Evolutionary conservation across 768 basidiomycete genomes (phyloP).

Genomic region (Suillus tomentosus): DNA sequence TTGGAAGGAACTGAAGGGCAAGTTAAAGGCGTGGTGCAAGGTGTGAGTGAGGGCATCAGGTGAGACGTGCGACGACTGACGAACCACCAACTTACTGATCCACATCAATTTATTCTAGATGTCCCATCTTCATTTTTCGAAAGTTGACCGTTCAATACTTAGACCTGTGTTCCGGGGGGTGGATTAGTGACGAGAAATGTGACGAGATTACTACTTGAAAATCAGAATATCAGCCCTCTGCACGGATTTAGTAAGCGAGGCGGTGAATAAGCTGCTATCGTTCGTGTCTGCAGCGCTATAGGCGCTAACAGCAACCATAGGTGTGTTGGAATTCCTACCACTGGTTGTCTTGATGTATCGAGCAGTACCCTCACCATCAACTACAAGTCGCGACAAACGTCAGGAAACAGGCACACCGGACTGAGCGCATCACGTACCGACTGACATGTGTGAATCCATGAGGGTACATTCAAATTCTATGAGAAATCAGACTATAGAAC

Average conservation of each 20-base stretch:
- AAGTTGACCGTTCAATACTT: too few species aligned
- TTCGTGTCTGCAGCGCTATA: constrained; percentile 72
- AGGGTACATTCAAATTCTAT: constrained; percentile 94
- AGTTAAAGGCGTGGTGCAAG: too few species aligned
- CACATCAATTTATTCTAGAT: too few species aligned
- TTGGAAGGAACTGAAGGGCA: too few species aligned
- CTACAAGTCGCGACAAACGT: constrained; percentile 41
- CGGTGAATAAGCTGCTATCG: constrained; percentile 74
- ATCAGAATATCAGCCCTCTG: constrained; percentile 66
- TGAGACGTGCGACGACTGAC: too few species aligned
- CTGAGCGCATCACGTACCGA: constrained; percentile 54
- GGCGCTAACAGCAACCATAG: constrained; percentile 90
- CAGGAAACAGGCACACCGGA: constrained; percentile 8
- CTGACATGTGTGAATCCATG: constrained; percentile 95
- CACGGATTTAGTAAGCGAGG: constrained; percentile 85
- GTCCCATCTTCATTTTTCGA: too few species aligned
- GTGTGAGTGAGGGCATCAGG: too few species aligned
- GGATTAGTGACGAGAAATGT: too few species aligned
- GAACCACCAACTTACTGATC: too few species aligned
- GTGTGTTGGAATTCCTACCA: constrained; percentile 91
- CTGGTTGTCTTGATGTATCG: constrained; percentile 97
- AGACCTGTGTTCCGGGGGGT: too few species aligned
- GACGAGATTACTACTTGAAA: too few species aligned
- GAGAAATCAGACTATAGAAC: constrained; percentile 14
- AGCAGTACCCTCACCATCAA: constrained; percentile 95